Conservation (phyloP, 202 grass and related monocot genomes). For the Panicum virgatum region DNA sequence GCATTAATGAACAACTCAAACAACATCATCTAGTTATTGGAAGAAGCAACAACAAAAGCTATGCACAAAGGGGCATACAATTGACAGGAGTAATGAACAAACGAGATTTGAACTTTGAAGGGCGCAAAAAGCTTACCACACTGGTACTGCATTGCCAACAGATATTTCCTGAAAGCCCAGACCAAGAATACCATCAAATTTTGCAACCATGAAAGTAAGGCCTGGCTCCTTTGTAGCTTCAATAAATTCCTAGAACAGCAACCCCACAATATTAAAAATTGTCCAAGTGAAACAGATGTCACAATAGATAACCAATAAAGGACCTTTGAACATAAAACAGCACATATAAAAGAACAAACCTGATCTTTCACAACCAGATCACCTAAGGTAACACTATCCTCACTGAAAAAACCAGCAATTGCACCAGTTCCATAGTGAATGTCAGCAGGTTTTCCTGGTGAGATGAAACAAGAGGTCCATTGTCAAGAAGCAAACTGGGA, state of each 20-base stretch:
- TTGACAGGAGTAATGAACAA: conserved; percentile 7
- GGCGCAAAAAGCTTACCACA: conserved; percentile 62
- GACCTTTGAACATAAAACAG: not conserved
- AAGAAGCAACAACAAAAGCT: conserved; percentile 16
- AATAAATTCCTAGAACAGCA: conserved; percentile 71
- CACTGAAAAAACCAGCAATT: conserved; percentile 81
- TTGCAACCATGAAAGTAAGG: conserved; percentile 81
- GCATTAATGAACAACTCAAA: not conserved
- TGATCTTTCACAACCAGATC: conserved; percentile 77
- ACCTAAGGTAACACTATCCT: conserved; percentile 72
- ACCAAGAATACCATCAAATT: conserved; percentile 97
- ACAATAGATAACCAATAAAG: not conserved
- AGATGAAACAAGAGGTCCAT: conserved; percentile 34
- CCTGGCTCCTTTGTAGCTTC: conserved; percentile 84
- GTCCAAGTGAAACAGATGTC: not conserved
- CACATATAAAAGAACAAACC: conserved; percentile 44
- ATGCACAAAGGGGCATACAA: not conserved
- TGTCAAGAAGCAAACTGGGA: not conserved
- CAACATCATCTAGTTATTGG: not conserved
- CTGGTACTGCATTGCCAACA: conserved; percentile 71
- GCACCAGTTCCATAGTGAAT: conserved; percentile 88
- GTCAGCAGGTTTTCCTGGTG: conserved; percentile 72
- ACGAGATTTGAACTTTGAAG: not conserved
- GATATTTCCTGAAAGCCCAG: conserved; percentile 94
- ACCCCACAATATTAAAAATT: not conserved